Evolutionary conservation across 2,329 filamentous ascomycete genomes (phyloP).

Genomic region (Penicillium griseofulvum): DNA sequence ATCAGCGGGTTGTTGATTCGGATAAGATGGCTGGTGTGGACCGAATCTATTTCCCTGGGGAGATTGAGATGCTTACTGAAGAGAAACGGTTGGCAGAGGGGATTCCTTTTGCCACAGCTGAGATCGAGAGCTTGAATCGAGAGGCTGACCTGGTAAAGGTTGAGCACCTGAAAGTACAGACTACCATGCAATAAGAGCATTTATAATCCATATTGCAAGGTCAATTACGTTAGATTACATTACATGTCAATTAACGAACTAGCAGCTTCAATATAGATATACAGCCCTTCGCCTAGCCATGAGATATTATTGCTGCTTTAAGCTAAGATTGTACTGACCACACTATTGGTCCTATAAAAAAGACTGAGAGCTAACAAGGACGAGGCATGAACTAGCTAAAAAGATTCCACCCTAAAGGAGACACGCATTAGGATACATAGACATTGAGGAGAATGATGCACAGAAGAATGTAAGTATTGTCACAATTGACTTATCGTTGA

Average conservation of each 20-base stretch:
- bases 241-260: neutral
- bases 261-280: neutral
- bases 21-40: slow-evolving; percentile 56
- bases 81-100: slow-evolving; percentile 35
- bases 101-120: slow-evolving; percentile 22
- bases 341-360: neutral
- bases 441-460: neutral
- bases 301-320: neutral
- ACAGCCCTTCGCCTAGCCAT: neutral
- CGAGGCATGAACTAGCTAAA: neutral
- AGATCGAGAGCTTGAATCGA: slow-evolving; percentile 21
- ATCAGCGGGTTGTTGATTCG: slow-evolving; percentile 52
- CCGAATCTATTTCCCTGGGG: slow-evolving; percentile 57
- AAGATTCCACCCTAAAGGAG: neutral
- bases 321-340: neutral
- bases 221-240: no score
- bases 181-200: neutral
- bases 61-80: slow-evolving; percentile 53
- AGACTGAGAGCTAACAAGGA: slow-evolving; percentile 2
- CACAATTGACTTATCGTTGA: slow-evolving; percentile 23
- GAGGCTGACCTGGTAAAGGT: slow-evolving; percentile 21
- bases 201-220: neutral
- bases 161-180: slow-evolving; percentile 14
- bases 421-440: slow-evolving; percentile 2
- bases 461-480: slow-evolving; percentile 6